Evolutionary conservation across 140 eudicot species (phyloP).

Genomic region (Cichorium intybus): DNA sequence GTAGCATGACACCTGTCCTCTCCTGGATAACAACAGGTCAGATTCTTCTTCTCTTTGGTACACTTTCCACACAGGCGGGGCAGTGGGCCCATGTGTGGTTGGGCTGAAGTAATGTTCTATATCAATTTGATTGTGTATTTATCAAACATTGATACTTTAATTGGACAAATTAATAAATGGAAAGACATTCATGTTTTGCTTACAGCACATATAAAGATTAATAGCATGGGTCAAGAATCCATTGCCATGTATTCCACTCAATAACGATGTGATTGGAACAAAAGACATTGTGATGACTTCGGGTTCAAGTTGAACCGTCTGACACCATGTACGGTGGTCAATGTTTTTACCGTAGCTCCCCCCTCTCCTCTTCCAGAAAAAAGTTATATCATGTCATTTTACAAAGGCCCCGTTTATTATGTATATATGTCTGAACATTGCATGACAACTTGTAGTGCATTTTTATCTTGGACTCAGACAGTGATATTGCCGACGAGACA

Average conservation of each 20-base stretch:
- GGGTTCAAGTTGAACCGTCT: constrained; percentile 66
- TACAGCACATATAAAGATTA: constrained; percentile 69
- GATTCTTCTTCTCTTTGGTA: too few relatives aligned
- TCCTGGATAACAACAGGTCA: too few relatives aligned
- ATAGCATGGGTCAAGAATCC: constrained; percentile 79
- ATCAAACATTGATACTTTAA: neutral
- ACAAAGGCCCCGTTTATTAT: too few relatives aligned
- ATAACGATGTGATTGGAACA: constrained; percentile 63
- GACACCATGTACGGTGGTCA: constrained; percentile 62
- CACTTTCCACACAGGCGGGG: too few relatives aligned
- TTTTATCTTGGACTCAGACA: too few relatives aligned
- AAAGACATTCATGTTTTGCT: constrained; percentile 27
- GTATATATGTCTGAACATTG: too few relatives aligned
- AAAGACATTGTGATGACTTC: constrained; percentile 69
- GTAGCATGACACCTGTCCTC: too few relatives aligned
- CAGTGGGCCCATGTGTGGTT: too few relatives aligned
- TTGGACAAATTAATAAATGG: neutral
- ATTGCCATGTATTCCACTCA: constrained; percentile 71
- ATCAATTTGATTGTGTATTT: constrained; percentile 4
- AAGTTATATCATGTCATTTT: constrained; percentile 71
- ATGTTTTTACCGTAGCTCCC: constrained; percentile 48
- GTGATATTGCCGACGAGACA: too few relatives aligned
- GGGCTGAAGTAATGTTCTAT: too few relatives aligned
- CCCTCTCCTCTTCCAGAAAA: constrained; percentile 74
- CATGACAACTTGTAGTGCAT: too few relatives aligned